Base-by-base conservation (phyloP, 2,329 filamentous ascomycete genomes). In the Fusarium sp. region DNA sequence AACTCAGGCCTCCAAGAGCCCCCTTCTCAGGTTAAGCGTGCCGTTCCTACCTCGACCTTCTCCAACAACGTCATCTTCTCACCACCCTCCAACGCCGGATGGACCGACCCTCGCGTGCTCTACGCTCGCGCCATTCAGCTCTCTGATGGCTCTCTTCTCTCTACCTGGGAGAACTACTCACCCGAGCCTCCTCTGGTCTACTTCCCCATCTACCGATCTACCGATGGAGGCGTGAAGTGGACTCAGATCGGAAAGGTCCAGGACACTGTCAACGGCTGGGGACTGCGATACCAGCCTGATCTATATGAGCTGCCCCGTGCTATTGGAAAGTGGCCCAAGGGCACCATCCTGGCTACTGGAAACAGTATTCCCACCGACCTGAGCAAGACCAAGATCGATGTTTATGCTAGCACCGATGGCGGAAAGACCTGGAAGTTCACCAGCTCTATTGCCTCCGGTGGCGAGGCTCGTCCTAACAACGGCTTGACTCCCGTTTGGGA, bases 401-500 rank as follows among this genome's bases (percentile, higher is more conserved):
- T 93, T 11, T 93, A 90, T 78, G 79, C 88, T 10, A 89, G 85
- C 45, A 81, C 77, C 10, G 89, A 93, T 74, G 79, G 81, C 45
- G 91, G 90, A 9, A 71, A 79, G 34, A 89, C 85, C 3, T 93
- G 90, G 91, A 80, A 86, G 28, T 93, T 92, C 69, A 85, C 92
- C 54, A 89, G 86, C 62, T 85, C 88, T 69, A 86, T 93, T 45
- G 90, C 90, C 1, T 79, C 81, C 3, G 91, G 90, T 34, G 89
- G 89, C n/a, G 83, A 83, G 48, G 89, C 90, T 4, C 73, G 81
- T 1, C 86, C 90, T 5, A 84, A 87, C 73, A 91, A 93, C 73
- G 90, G 88, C 2, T 77, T 88, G 39, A 90, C 89, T 0, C 89
- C 90, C 1, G 88, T 93, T 21, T 93, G 91, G 91, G 91, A 93